Base-by-base conservation (phyloP, 2,329 filamentous ascomycete species). In the Penicillium sp. region DNA sequence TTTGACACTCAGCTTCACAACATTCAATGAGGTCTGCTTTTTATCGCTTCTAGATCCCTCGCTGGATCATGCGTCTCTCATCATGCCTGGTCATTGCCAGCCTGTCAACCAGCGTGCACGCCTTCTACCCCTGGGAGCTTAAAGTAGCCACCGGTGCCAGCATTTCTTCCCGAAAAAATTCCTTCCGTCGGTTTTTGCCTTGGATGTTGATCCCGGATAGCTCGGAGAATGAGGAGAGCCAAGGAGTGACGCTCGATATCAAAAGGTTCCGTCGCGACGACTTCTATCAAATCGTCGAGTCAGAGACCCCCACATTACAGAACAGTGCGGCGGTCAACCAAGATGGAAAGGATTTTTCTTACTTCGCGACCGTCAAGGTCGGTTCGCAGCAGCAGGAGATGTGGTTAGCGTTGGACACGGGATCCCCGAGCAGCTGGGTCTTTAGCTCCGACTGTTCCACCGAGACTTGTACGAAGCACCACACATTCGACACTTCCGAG, bases 351-450 rank as follows among this genome's bases (percentile, higher is more conserved):
- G 81, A 84, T 56, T 75, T 75, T 49, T 80, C 79, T 20, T 84
- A 84, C 64, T 80, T 84, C 67, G 73, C 78, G 3, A 68, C 71
- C 2, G 70, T 82, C 33, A 72, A 71, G 7, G 73, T 84, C 52
- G 81, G 81, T 3, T 76, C 75, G 12, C 71, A 76, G 52, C 71
- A 74, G 30, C 71, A 80, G 60, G 69, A 75, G 39, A 80, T 82
- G 69, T 78, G 78, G 65, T 72, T 84, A 66, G 66, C 83, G 47
- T 62, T 84, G 12, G 81, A 84, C 62, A 80, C 80, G 1, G 81
- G 80, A 7, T 78, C 80, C 12, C 76, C 78, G 15, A 90, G 89
- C 51, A 91, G 87, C 10, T 96, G 91, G 91, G 84, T 96, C 17
- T 94, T 94, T 84, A 83, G 86, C 24, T 77, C 84, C 13, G 75